phyloP scores from a whole-genome alignment of 2,329 filamentous ascomycete species.

The Cytospora piceae region DNA sequence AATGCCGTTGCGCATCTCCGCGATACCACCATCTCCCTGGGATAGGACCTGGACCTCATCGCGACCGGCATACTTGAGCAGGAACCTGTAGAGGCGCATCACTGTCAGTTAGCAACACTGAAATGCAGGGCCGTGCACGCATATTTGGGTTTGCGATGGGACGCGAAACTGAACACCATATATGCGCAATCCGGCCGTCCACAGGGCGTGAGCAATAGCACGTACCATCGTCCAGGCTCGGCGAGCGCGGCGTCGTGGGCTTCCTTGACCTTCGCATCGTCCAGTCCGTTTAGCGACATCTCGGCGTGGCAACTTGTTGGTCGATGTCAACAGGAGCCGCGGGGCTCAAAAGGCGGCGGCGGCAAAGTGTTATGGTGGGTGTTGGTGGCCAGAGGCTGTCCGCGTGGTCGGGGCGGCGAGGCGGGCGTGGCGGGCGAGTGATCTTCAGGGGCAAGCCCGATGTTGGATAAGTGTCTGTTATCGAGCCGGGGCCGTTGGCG shows the following conservation, averaged over 20 bases:
- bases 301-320: slow-evolving; percentile 33
- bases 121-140: slow-evolving; percentile 8
- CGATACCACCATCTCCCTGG: slow-evolving; percentile 78
- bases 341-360: slow-evolving; percentile 4
- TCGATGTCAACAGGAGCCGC: neutral
- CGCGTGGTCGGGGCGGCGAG: slow-evolving; percentile 14
- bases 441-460: slow-evolving; percentile 26
- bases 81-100: slow-evolving; percentile 67
- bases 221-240: slow-evolving; percentile 94
- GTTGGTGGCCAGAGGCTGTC: slow-evolving; percentile 9
- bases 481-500: slow-evolving; percentile 23
- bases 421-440: slow-evolving; percentile 11
- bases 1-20: slow-evolving; percentile 80
- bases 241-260: slow-evolving; percentile 78
- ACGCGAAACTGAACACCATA: slow-evolving; percentile 11
- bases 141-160: neutral
- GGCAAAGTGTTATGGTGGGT: slow-evolving; percentile 4
- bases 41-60: slow-evolving; percentile 83
- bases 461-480: slow-evolving; percentile 6
- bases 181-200: slow-evolving; percentile 3
- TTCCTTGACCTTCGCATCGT: slow-evolving; percentile 78
- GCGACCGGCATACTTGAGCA: slow-evolving; percentile 86
- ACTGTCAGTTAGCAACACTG: slow-evolving; percentile 20
- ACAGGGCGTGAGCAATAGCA: slow-evolving; percentile 33
- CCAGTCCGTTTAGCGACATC: slow-evolving; percentile 97